phyloP scores from a whole-genome alignment of 2,329 filamentous ascomycete genomes.

The Ophiocordyceps camponoti-leonardi region DNA sequence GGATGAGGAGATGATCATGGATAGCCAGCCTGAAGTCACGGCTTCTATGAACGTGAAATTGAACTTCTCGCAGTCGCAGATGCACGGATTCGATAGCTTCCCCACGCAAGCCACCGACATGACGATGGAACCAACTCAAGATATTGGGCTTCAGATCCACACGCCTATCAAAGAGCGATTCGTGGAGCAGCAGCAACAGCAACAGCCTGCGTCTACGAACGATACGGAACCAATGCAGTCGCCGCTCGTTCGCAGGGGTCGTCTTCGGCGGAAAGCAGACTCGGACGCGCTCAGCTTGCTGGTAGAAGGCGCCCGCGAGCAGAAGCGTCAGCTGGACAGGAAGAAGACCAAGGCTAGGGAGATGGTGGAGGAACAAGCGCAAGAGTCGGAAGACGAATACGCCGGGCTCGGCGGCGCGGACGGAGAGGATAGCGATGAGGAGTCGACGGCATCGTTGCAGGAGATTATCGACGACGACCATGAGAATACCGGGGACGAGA shows the following conservation, averaged over 20 bases:
- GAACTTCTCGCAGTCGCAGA: conserved; percentile 42
- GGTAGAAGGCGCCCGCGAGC: conserved; percentile 42
- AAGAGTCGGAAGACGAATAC: conserved; percentile 97
- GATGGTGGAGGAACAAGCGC: conserved; percentile 83
- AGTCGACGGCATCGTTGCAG: conserved; percentile 50
- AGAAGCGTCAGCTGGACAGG: conserved; percentile 47
- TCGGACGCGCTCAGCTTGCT: conserved; percentile 48
- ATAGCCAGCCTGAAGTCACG: conserved; percentile 21
- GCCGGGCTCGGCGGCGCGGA: conserved; percentile 80
- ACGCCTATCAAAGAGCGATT: conserved; percentile 57
- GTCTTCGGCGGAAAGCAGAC: conserved; percentile 26
- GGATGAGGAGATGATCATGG: conserved; percentile 31
- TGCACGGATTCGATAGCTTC: conserved; percentile 39
- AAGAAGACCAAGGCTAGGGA: conserved; percentile 76
- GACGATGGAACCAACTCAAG: conserved; percentile 66
- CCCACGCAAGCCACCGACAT: conserved; percentile 39
- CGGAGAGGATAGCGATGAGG: conserved; percentile 71
- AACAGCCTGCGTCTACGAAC: conserved; percentile 47
- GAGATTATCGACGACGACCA: conserved; percentile 77
- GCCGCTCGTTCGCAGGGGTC: conserved; percentile 45
- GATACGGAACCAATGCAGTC: conserved; percentile 53
- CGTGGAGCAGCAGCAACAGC: too few species aligned
- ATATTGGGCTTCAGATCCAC: conserved; percentile 56
- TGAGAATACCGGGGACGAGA: conserved; percentile 60
- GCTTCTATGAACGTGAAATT: conserved; percentile 31